Evolutionary conservation across 2,329 filamentous ascomycete genomes (phyloP), one percentile per base, ranked within the genome.

Genomic region (Sporothrix mexicana): DNA sequence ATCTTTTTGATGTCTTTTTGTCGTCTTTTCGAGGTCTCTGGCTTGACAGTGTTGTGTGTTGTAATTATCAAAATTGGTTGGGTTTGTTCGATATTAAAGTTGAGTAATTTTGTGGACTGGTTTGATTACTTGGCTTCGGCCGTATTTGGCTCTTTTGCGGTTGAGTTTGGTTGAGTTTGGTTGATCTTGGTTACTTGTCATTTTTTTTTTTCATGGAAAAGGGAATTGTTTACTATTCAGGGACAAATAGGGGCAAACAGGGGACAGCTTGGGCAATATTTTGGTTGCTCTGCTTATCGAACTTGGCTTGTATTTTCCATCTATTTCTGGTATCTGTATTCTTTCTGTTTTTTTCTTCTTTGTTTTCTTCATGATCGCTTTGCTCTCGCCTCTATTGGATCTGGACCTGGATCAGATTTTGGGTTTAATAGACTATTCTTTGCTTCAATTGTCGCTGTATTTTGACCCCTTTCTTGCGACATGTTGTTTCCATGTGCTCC

Each of bases 201-300:
- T 12, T 64, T 55, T 55, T n/a, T 57, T 69, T 62, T 23, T 49
- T 59, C 23, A 49, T 30, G 55, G 20, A 55, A 43, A 20, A 15
- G 36, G 17, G 17, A 10, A 62, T 12, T 66, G 61, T 25, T 45
- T 47, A 66, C 61, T 66, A 47, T 66, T 66, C 41, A 67, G 47
- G 64, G 20, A 20, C 62, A 36, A 36, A 3, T 7, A 36, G 30
- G 30, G 30, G 30, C n/a, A 66, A 25, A 43, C 17, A 47, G 17
- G 61, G 61, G 61, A 20, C 36, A 45, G 2, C 51, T n/a, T n/a
- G n/a, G n/a, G n/a, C 30, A 61, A 67, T 49, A 49, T 67, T n/a
- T 23, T 17, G 30, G 49, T 36, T 53, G 41, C 30, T 36, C 30
- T 36, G 30, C 7, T 36, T 41, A 67, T 25, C 59, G n/a, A 17